These are phyloP conservation scores for Candida ulmi DNA, from an alignment of 805 yeast genomes.

Conservation along the genomic window DNA sequence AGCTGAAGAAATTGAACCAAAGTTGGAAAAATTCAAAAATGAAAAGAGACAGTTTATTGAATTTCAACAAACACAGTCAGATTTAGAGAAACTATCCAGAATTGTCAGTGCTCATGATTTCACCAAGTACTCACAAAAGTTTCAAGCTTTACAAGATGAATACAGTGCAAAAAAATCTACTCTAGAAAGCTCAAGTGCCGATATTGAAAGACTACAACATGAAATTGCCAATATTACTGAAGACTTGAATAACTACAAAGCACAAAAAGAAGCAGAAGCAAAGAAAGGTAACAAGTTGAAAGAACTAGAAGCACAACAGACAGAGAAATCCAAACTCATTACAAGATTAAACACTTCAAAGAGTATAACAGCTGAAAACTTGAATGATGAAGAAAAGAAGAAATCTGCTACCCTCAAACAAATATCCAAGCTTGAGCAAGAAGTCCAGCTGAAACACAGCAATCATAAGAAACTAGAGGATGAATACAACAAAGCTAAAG, in stretches of 20 bases:
- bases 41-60: slow-evolving; percentile 83
- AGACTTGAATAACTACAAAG: slow-evolving; percentile 52
- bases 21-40: slow-evolving; percentile 68
- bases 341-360: slow-evolving; percentile 64
- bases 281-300: slow-evolving; percentile 56
- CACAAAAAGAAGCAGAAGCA: slow-evolving; percentile 50
- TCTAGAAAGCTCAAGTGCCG: slow-evolving; percentile 35
- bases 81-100: slow-evolving; percentile 67
- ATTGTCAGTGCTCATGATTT: slow-evolving; percentile 78
- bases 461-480: slow-evolving; percentile 36
- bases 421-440: slow-evolving; percentile 27
- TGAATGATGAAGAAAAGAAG: slow-evolving; percentile 45
- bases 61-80: slow-evolving; percentile 78
- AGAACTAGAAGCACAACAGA: slow-evolving; percentile 54
- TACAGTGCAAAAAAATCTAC: slow-evolving; percentile 36
- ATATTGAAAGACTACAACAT: slow-evolving; percentile 38
- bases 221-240: slow-evolving; percentile 57
- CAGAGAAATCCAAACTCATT: slow-evolving; percentile 50
- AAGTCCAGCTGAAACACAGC: slow-evolving; percentile 31
- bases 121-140: slow-evolving; percentile 33
- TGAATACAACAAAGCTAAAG: slow-evolving; percentile 40
- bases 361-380: slow-evolving; percentile 51
- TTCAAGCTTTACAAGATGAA: slow-evolving; percentile 37
- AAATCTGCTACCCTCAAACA: slow-evolving; percentile 28
- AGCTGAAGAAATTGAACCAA: slow-evolving; percentile 89